Conservation (phyloP, 2,329 filamentous ascomycete species). For the Chaetomiaceae sp. region DNA sequence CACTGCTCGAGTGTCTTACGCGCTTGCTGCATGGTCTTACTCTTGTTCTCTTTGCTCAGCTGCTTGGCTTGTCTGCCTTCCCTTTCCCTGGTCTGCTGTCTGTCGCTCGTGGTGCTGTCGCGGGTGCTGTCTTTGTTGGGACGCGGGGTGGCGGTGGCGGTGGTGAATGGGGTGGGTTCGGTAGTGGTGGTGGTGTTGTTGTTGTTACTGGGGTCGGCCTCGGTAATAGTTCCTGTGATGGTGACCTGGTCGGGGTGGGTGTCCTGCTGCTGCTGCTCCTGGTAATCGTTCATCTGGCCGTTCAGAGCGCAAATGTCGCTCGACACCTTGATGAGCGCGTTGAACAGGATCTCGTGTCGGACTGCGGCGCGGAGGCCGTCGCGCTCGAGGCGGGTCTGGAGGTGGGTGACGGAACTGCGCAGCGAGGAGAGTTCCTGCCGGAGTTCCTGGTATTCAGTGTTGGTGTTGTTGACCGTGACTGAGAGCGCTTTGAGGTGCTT, state of each 20-base stretch:
- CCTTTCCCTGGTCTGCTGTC: background rate
- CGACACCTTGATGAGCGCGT: slow-evolving; percentile 18
- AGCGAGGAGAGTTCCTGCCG: background rate
- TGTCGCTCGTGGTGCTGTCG: no score
- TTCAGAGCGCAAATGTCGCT: slow-evolving; percentile 11
- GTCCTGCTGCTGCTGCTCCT: background rate
- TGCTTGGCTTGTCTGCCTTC: background rate
- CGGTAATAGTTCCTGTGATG: no score
- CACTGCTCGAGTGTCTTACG: slow-evolving; percentile 21
- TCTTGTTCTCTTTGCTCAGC: background rate
- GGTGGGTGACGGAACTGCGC: slow-evolving; percentile 1
- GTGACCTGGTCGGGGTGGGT: background rate
- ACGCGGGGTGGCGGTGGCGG: background rate
- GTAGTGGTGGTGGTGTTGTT: no score
- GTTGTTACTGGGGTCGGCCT: no score
- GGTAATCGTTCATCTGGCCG: background rate
- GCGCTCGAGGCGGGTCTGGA: slow-evolving; percentile 12
- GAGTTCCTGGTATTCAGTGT: background rate
- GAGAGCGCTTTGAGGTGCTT: slow-evolving; percentile 16
- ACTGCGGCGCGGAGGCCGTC: slow-evolving; percentile 13
- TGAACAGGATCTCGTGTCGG: slow-evolving; percentile 23
- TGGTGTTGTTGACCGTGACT: background rate
- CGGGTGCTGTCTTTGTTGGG: no score
- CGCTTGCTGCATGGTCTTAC: background rate
- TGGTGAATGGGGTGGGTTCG: background rate